Evolutionary conservation across 2,329 filamentous ascomycete genomes (phyloP).

Genomic region (Talaromyces sp.): DNA sequence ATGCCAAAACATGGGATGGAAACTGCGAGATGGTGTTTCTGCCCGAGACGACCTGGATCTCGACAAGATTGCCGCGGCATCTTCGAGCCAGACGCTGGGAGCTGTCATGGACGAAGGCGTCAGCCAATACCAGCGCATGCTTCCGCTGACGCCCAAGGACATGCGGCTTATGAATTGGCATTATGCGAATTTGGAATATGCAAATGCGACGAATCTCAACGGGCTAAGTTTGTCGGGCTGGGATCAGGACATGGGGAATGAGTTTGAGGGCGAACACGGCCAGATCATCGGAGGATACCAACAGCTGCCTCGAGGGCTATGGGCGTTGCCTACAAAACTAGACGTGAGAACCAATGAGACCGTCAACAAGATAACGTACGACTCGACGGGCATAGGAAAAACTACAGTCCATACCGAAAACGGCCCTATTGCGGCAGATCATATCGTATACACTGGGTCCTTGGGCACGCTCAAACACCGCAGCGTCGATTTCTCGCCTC

Average conservation of each 20-base stretch:
- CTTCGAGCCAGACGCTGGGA: constrained; percentile 69
- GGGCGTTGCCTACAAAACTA: constrained; percentile 69
- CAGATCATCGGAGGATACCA: constrained; percentile 94
- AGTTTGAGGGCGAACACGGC: constrained; percentile 91
- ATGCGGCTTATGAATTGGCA: constrained; percentile 95
- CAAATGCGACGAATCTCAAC: constrained; percentile 84
- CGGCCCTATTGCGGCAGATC: constrained; percentile 77
- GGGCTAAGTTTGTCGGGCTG: constrained; percentile 84
- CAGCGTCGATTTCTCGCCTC: constrained; percentile 77
- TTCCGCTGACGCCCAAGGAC: constrained; percentile 80
- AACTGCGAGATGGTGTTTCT: constrained; percentile 59
- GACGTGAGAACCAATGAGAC: constrained; percentile 69
- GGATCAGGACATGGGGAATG: constrained; percentile 97
- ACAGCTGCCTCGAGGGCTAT: constrained; percentile 81
- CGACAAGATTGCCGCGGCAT: constrained; percentile 57
- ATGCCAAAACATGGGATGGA: constrained; percentile 78
- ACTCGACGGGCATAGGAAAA: constrained; percentile 36
- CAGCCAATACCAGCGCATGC: constrained; percentile 74
- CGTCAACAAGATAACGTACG: constrained; percentile 70
- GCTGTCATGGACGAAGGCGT: constrained; percentile 92
- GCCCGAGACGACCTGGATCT: constrained; percentile 68
- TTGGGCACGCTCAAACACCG: constrained; percentile 84
- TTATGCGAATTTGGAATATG: constrained; percentile 95
- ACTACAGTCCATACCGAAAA: constrained; percentile 70
- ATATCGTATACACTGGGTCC: constrained; percentile 83